These are phyloP conservation scores for Fusarium drepaniforme DNA, from an alignment of 2,329 filamentous ascomycete genomes.

Conservation along the genomic window DNA sequence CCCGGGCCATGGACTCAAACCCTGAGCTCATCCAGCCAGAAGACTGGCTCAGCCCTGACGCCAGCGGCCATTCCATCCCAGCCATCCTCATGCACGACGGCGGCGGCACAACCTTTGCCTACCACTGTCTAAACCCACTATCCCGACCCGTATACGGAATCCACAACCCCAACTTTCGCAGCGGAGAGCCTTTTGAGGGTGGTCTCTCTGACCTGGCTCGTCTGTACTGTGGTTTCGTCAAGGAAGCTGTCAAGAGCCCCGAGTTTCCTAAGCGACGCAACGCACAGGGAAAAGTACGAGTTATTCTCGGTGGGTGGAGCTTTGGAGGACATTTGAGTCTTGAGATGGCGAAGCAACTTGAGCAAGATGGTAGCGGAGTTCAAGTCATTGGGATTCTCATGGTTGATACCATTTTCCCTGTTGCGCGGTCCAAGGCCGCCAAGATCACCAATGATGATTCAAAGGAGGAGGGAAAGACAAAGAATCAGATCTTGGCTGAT, in stretches of 20 bases:
- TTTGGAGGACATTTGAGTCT: constrained; percentile 65
- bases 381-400: constrained; percentile 63
- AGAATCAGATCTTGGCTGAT: constrained; percentile 51
- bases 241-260: constrained; percentile 47
- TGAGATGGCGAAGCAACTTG: constrained; percentile 61
- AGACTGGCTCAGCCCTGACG: constrained; percentile 44
- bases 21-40: constrained; percentile 51
- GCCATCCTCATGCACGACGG: constrained; percentile 71
- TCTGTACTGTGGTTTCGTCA: constrained; percentile 62
- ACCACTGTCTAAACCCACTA: constrained; percentile 65
- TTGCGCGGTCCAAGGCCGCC: constrained; percentile 27
- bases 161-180: constrained; percentile 64
- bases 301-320: constrained; percentile 69
- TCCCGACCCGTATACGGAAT: constrained; percentile 66
- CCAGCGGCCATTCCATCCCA: constrained; percentile 51
- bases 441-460: constrained; percentile 22
- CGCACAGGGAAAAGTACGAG: constrained; percentile 46
- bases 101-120: constrained; percentile 70
- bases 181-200: constrained; percentile 60
- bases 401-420: constrained; percentile 62
- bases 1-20: constrained; percentile 41
- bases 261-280: constrained; percentile 46
- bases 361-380: constrained; percentile 51
- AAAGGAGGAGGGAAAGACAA: constrained; percentile 47
- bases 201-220: constrained; percentile 67